Conservation (phyloP, 192 early-diverging fungal species). For the Coemansia sp. region DNA sequence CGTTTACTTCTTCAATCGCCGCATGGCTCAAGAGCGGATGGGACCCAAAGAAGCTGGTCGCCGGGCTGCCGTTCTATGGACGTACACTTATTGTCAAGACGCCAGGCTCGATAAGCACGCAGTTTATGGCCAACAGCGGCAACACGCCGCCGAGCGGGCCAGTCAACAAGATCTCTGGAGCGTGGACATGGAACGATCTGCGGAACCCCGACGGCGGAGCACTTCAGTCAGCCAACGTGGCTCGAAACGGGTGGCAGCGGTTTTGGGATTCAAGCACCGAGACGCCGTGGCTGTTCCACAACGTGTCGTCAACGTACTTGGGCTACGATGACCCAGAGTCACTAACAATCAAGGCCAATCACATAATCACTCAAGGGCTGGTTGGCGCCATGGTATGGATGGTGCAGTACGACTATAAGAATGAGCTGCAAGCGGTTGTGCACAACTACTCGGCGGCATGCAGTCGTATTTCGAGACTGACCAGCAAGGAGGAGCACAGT, state of each 20-base stretch:
- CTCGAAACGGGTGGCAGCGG: conserved; percentile 59
- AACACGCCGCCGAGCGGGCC: conserved; percentile 39
- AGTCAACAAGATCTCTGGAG: conserved; percentile 43
- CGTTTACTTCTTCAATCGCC: conserved; percentile 54
- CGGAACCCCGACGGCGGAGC: conserved; percentile 39
- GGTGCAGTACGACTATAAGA: conserved; percentile 62
- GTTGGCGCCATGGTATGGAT: conserved; percentile 73
- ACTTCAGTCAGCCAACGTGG: conserved; percentile 10
- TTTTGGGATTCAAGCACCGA: conserved; percentile 62
- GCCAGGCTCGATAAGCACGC: neutral
- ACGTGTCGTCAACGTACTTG: conserved; percentile 60
- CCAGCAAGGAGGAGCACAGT: neutral
- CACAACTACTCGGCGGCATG: conserved; percentile 25
- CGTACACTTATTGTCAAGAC: conserved; percentile 34
- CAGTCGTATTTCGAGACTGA: conserved; percentile 14
- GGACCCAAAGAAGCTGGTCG: conserved; percentile 60
- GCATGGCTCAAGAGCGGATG: conserved; percentile 62
- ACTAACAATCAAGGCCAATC: conserved; percentile 59
- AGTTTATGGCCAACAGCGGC: conserved; percentile 39
- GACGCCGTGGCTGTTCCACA: conserved; percentile 74
- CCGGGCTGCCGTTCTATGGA: conserved; percentile 68
- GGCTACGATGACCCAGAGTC: conserved; percentile 70
- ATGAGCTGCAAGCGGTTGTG: conserved; percentile 56
- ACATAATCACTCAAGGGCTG: conserved; percentile 51
- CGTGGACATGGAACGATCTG: conserved; percentile 50